Percentiles rank a stretch among this genome's conserved stretches.
These are phyloP conservation scores for Aspergillus pseudoviridinutans DNA, from an alignment of 2,329 filamentous ascomycete species.

Conservation along the genomic window DNA sequence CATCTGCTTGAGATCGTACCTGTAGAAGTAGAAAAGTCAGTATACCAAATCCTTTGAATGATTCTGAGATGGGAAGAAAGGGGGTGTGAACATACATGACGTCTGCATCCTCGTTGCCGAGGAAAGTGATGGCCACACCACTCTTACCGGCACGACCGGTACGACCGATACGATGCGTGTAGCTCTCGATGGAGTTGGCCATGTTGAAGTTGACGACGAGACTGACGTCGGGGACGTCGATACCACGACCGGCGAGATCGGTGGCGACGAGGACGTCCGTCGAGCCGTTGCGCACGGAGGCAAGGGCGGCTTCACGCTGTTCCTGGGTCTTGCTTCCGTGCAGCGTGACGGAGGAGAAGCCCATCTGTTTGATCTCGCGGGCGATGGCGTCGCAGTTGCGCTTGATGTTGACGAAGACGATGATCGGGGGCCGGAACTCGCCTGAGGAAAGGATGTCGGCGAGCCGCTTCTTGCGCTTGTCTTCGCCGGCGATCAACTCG, in stretches of 20 bases:
- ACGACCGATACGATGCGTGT: slow-evolving; percentile 94
- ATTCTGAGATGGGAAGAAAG: neutral
- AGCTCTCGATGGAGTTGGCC: slow-evolving; percentile 86
- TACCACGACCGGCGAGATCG: slow-evolving; percentile 92
- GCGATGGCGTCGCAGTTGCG: slow-evolving; percentile 96
- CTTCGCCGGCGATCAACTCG: slow-evolving; percentile 84
- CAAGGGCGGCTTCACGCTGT: slow-evolving; percentile 88
- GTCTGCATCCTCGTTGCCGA: slow-evolving; percentile 85
- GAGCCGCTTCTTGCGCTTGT: slow-evolving; percentile 95
- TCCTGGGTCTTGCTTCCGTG: slow-evolving; percentile 98
- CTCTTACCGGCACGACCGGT: slow-evolving; percentile 97
- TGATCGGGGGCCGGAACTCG: slow-evolving; percentile 84
- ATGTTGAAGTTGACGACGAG: slow-evolving; percentile 99
- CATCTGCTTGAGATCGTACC: slow-evolving; percentile 89
- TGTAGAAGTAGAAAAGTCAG: slow-evolving; percentile 16
- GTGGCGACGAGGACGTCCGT: slow-evolving; percentile 92
- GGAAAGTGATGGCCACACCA: slow-evolving; percentile 92
- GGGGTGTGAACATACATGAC: slow-evolving; percentile 59
- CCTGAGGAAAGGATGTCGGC: slow-evolving; percentile 78
- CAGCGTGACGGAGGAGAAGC: slow-evolving; percentile 82
- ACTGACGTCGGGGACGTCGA: slow-evolving; percentile 90
- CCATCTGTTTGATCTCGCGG: slow-evolving; percentile 89
- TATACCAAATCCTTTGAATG: slow-evolving; percentile 9
- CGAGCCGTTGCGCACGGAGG: slow-evolving; percentile 72
- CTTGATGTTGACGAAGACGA: slow-evolving; percentile 99